phyloP scores from a whole-genome alignment of 2,329 filamentous ascomycete species.

The Sarocladium kiliense region DNA sequence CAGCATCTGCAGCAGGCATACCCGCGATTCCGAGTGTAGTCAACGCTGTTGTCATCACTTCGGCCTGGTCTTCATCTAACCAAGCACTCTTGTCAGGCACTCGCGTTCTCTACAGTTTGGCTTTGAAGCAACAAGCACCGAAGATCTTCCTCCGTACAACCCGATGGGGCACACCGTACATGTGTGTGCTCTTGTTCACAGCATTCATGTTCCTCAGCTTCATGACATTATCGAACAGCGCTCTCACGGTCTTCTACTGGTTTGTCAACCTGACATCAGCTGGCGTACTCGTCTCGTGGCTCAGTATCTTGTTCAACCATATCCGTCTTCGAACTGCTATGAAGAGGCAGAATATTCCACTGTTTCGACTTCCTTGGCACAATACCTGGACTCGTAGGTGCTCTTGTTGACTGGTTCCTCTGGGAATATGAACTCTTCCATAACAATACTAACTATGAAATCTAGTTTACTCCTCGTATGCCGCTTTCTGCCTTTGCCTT shows the following conservation, averaged over 20 bases:
- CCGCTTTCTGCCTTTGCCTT: slow-evolving; percentile 53
- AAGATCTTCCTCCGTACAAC: slow-evolving; percentile 54
- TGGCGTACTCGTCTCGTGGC: slow-evolving; percentile 61
- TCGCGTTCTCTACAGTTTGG: slow-evolving; percentile 54
- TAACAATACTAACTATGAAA: slow-evolving; percentile 9
- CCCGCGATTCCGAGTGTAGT: slow-evolving; percentile 64
- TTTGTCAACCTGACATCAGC: slow-evolving; percentile 56
- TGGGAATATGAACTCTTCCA: neutral
- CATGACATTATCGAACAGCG: slow-evolving; percentile 50
- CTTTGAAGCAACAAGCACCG: slow-evolving; percentile 54
- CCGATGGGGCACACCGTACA: slow-evolving; percentile 57
- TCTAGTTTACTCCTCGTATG: slow-evolving; percentile 54
- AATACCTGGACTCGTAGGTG: slow-evolving; percentile 56
- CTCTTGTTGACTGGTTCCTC: neutral
- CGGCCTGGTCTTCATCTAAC: slow-evolving; percentile 65
- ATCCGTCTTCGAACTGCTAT: slow-evolving; percentile 51
- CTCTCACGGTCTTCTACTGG: slow-evolving; percentile 62
- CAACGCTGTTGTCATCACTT: slow-evolving; percentile 71
- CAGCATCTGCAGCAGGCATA: slow-evolving; percentile 62
- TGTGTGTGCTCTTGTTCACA: slow-evolving; percentile 48
- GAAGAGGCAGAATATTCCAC: slow-evolving; percentile 47
- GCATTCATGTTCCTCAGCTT: slow-evolving; percentile 53
- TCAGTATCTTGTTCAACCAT: slow-evolving; percentile 53
- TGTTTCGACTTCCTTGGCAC: slow-evolving; percentile 52
- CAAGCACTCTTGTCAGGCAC: slow-evolving; percentile 57